Evolutionary conservation across 768 basidiomycete genomes (phyloP), one percentile per base, ranked within the genome.

Genomic region (Trametes meyenii): DNA sequence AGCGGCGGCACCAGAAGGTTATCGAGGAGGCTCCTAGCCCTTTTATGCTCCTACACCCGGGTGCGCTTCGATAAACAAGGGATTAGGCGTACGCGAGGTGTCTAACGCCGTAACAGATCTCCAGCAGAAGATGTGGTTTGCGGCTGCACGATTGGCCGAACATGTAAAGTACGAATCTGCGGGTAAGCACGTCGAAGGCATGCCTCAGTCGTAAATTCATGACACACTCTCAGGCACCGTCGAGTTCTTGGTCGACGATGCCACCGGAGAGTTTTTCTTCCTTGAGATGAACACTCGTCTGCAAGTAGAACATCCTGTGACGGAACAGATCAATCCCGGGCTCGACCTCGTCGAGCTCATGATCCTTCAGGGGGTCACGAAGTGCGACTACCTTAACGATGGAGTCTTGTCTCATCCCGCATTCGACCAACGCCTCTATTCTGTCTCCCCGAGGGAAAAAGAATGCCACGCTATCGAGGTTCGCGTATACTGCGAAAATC

Each of bases 221-320:
- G 40, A 5, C 21, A 14, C 12, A 23, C 11, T 14, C 23, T 19
- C 17, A 67, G 88, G 86, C 3, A 89, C 87, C 0, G 81, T 89
- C 16, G 89, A 90, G 67, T 89, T 85, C 68, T 75, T 89, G 5
- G 83, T 86, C 6, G 81, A 86, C 63, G 78, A 85, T 45, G 56
- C 72, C 0, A 82, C 81, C 0, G 80, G 77, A 0, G 66, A 76
- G 1, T 88, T 86, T 72, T 88, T 78, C 74, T 90, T 89, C 61
- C 76, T 90, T 13, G 88, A 90, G 70, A 85, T 89, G 83, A 89
- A 90, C 62, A 85, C 85, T 0, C 78, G 87, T 10, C 81, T 88
- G 46, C 66, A 87, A 78, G 86, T 89, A 17, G 88, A 89, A 71
- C 88, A 90, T 61, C 78, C 85, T 1, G 77, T 89, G 35, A 88